phyloP scores from a whole-genome alignment of 2,329 filamentous ascomycete genomes.

The Ophiocordyceps sinensis region DNA sequence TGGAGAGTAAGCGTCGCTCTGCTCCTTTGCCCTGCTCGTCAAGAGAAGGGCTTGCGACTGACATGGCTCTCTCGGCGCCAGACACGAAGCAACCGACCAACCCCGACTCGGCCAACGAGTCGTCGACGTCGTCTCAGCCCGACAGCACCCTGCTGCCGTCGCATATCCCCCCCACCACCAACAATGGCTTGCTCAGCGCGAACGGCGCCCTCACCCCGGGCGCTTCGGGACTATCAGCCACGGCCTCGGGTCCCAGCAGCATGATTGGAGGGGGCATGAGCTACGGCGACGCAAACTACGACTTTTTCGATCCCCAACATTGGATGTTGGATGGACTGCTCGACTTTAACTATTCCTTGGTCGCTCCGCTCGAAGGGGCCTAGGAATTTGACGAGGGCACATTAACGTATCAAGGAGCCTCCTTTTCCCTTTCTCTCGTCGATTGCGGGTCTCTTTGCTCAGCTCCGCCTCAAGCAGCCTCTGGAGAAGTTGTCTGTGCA shows the following conservation, averaged over 20 bases:
- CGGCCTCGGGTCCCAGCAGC: conserved; percentile 24
- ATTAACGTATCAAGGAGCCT: background rate
- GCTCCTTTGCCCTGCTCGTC: background rate
- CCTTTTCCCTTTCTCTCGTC: too few relatives aligned
- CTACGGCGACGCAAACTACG: conserved; percentile 58
- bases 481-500: too few relatives aligned
- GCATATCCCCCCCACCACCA: conserved; percentile 24
- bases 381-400: conserved; percentile 8
- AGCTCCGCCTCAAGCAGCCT: too few relatives aligned
- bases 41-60: background rate
- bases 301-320: conserved; percentile 83
- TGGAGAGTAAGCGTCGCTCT: conserved; percentile 46
- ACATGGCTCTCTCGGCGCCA: conserved; percentile 15
- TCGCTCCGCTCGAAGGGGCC: conserved; percentile 37
- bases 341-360: conserved; percentile 60
- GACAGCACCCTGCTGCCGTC: conserved; percentile 42
- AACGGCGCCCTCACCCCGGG: conserved; percentile 40
- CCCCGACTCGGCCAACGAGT: conserved; percentile 63
- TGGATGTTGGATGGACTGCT: conserved; percentile 85
- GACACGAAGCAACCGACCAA: conserved; percentile 80
- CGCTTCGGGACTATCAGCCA: conserved; percentile 27
- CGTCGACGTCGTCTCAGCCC: conserved; percentile 51
- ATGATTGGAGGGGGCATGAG: conserved; percentile 35
- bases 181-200: conserved; percentile 25
- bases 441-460: too few relatives aligned